These are phyloP conservation scores for Conringia planisiliqua DNA, from an alignment of 345 rosid species.

Conservation along the genomic window DNA sequence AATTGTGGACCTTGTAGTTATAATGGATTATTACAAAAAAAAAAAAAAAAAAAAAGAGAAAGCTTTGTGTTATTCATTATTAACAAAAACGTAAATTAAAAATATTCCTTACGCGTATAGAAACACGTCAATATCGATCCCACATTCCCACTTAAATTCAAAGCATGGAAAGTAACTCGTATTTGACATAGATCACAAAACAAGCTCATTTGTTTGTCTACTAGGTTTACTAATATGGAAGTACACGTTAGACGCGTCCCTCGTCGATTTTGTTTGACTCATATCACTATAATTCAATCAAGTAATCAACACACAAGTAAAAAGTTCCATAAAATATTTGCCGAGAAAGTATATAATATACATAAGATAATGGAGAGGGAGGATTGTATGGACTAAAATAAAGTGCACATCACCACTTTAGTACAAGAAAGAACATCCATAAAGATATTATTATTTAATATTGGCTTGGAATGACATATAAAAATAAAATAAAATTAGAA, in stretches of 20 bases:
- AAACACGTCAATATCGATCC: neutral
- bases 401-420: neutral
- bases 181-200: neutral
- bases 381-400: neutral
- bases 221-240: neutral
- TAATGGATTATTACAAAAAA: neutral
- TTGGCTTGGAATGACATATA: neutral
- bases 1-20: neutral
- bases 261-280: constrained; percentile 2
- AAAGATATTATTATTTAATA: constrained; percentile 1
- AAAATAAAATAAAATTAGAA: neutral
- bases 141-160: neutral
- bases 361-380: neutral
- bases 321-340: neutral
- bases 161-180: neutral
- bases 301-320: neutral
- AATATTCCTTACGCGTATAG: neutral
- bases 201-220: neutral
- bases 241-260: neutral
- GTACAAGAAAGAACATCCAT: constrained; percentile 12
- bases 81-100: neutral
- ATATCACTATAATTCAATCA: neutral
- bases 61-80: neutral
- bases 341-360: neutral
- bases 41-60: neutral